Conservation (phyloP, 441 rosid species). For the Geranium incanum region DNA sequence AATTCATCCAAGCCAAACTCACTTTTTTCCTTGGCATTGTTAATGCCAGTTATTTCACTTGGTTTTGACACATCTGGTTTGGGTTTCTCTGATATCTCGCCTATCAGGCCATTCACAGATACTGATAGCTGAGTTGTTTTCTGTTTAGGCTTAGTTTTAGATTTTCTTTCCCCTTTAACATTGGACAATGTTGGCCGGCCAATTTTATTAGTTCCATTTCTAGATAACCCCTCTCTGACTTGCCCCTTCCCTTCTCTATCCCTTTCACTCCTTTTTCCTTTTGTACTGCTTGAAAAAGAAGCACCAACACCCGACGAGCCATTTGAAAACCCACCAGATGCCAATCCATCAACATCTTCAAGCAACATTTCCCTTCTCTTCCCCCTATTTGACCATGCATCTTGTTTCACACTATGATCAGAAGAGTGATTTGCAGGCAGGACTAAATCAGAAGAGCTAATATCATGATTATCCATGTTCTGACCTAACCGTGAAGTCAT, state of each 20-base stretch:
- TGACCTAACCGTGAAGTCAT: conserved; percentile 35
- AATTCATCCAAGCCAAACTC: conserved; percentile 54
- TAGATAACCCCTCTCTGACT: conserved; percentile 51
- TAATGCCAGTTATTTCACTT: conserved; percentile 29
- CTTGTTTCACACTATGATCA: conserved; percentile 52
- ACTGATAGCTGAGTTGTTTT: conserved; percentile 69
- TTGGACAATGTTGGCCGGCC: conserved; percentile 68
- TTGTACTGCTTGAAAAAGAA: conserved; percentile 64
- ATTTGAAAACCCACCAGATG: conserved; percentile 29
- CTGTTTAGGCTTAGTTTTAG: conserved; percentile 84
- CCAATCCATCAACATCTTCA: conserved; percentile 67
- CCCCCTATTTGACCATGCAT: conserved; percentile 66
- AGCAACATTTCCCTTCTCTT: conserved; percentile 79
- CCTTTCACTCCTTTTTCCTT: conserved; percentile 95
- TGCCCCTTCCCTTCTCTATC: conserved; percentile 93
- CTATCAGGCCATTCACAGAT: conserved; percentile 63
- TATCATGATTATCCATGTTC: conserved; percentile 38
- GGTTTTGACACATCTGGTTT: conserved; percentile 45
- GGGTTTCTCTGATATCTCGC: conserved; percentile 53
- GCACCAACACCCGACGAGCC: conserved; percentile 44
- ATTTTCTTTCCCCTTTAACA: conserved; percentile 77
- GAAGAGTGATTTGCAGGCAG: conserved; percentile 38
- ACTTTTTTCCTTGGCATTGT: conserved; percentile 43
- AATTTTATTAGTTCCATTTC: conserved; percentile 64
- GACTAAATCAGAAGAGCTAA: conserved; percentile 41